Percentiles rank a stretch among this genome's conserved stretches.
These are phyloP conservation scores for Ceriops tagal DNA, from an alignment of 345 rosid species.

Conservation along the genomic window DNA sequence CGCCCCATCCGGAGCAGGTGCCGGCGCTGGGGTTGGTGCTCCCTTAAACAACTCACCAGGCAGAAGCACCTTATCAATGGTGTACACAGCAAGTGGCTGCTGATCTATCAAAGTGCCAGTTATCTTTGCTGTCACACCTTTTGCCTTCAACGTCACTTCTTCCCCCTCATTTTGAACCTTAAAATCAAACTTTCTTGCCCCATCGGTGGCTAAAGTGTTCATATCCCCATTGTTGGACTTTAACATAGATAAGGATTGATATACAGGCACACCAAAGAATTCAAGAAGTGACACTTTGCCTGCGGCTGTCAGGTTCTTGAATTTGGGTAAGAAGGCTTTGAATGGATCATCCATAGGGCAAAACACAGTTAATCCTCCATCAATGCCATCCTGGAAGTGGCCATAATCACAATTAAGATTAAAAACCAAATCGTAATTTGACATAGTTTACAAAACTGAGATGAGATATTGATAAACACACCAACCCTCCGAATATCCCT, in stretches of 20 bases:
- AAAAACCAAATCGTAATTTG: too few relatives aligned
- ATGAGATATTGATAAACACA: too few relatives aligned
- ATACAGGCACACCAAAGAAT: slow-evolving; percentile 68
- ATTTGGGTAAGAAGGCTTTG: slow-evolving; percentile 74
- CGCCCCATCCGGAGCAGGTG: slow-evolving; percentile 59
- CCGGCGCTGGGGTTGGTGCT: slow-evolving; percentile 58
- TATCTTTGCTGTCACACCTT: slow-evolving; percentile 60
- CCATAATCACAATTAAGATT: not conserved
- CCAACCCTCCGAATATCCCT: too few relatives aligned
- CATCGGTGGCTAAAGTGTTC: slow-evolving; percentile 94
- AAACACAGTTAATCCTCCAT: slow-evolving; percentile 93
- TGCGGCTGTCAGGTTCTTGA: slow-evolving; percentile 71
- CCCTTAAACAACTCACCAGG: slow-evolving; percentile 75
- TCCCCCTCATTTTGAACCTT: slow-evolving; percentile 84
- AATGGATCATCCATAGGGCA: slow-evolving; percentile 89
- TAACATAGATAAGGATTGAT: slow-evolving; percentile 67
- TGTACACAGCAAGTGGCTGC: slow-evolving; percentile 74
- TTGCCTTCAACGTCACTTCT: slow-evolving; percentile 67
- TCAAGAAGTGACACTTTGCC: slow-evolving; percentile 66
- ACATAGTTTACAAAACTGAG: too few relatives aligned
- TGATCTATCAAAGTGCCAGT: slow-evolving; percentile 65
- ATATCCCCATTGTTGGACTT: slow-evolving; percentile 77
- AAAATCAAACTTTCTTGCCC: slow-evolving; percentile 69
- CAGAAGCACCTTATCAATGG: slow-evolving; percentile 62
- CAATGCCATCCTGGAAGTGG: slow-evolving; percentile 52